phyloP scores from a whole-genome alignment of 306 rosid species.

The Vachellia collinsii region DNA sequence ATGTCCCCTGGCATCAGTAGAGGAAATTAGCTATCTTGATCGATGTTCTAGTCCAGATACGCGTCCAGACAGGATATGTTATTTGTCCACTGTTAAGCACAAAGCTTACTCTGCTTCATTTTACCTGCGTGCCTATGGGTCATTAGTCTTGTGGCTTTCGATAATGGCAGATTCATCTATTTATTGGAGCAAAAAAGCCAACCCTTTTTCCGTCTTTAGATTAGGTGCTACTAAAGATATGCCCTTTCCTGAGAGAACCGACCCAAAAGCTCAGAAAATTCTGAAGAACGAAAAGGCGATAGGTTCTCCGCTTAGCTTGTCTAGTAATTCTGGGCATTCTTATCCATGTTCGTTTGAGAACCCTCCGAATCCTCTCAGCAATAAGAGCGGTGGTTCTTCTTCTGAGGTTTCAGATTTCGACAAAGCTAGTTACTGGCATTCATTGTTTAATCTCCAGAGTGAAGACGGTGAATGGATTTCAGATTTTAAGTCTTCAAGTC shows the following conservation, averaged over 20 bases:
- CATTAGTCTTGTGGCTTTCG: slow-evolving; percentile 42
- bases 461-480: slow-evolving; percentile 51
- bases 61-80: slow-evolving; percentile 21
- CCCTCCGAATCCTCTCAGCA: neutral
- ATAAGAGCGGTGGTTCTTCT: slow-evolving; percentile 15
- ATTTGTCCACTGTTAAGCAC: slow-evolving; percentile 1
- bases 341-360: slow-evolving; percentile 12
- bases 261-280: neutral
- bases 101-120: slow-evolving; percentile 23
- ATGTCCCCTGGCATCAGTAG: slow-evolving; percentile 16
- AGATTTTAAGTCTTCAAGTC: slow-evolving; percentile 38
- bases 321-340: neutral
- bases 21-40: slow-evolving; percentile 27
- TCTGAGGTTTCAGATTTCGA: slow-evolving; percentile 39
- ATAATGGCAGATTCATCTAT: slow-evolving; percentile 35
- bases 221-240: neutral
- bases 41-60: neutral
- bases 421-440: slow-evolving; percentile 29
- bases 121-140: slow-evolving; percentile 12
- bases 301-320: neutral
- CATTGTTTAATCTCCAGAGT: slow-evolving; percentile 49
- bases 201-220: neutral
- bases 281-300: neutral
- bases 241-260: slow-evolving; percentile 14
- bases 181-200: slow-evolving; percentile 16